Base-by-base conservation (phyloP, 225 moss, liverwort and hornwort species). In the Marchantia polymorpha region DNA sequence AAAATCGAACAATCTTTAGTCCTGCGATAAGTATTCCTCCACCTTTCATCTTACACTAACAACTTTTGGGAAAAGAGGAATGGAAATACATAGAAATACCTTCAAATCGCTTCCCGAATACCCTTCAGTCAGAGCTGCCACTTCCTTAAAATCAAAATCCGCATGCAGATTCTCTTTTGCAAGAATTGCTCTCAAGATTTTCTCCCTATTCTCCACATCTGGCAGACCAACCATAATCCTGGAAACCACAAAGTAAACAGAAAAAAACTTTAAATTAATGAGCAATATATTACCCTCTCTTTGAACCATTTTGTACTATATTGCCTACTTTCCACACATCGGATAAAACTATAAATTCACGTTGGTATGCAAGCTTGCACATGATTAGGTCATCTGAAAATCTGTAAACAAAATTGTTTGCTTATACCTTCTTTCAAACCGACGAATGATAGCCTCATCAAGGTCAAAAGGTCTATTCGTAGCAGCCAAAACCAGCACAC, bases 391-490 rank as follows among this genome's bases (percentile, higher is more conserved):
- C 3, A 39, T 2, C 39, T 39, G 2, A 2, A 2, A 39, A 2
- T 39, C 39, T 5, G 39, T 2, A 13, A 12, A 13, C 56, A 56
- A 19, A 8, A 56, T 56, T 29, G 11, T 29, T 67, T 29, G 0
- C 58, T 59, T 14, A 22, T 86, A 89, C 89, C 89, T 86, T 79
- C 89, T 76, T 56, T 89, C 89, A 84, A 89, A 89, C 27, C 95
- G 91, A 77, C 93, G 90, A 14, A 95, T 81, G 81, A 95, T 95
- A 71, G 95, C 95, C 81, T 95, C 95, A 85, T 95, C 95, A 47
- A 93, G 90, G 83, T 95, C 95, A 77, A 93, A 95, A 69, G 95
- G 95, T 77, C 95, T 91, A 52, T 95, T 95, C 29, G 95, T 95
- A 49, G 95, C 95, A 85, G 95, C 95, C 80, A 95, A 87, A 77